Conservation (phyloP, 106 monocot genomes). For the Cymbidium sinense region DNA sequence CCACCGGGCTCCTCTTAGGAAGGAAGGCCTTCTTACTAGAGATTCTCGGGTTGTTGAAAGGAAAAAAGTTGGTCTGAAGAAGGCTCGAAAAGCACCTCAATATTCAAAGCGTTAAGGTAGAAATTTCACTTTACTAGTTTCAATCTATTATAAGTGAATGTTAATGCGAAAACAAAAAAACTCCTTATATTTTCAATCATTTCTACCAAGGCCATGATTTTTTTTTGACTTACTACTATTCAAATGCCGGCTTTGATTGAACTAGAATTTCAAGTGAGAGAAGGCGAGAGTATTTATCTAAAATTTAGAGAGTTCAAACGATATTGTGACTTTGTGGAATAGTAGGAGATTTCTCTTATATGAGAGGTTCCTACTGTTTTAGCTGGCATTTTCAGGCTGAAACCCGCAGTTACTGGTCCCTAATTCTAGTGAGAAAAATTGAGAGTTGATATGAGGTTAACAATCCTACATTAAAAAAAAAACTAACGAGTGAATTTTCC, state of each 20-base stretch:
- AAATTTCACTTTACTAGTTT: neutral
- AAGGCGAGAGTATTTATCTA: no score
- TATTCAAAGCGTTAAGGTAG: constrained; percentile 80
- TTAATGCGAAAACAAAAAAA: neutral
- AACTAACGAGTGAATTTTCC: no score
- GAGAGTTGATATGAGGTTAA: no score
- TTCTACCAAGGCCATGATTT: neutral
- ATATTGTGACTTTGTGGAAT: neutral
- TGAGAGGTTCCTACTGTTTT: neutral
- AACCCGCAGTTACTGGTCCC: no score
- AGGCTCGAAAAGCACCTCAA: constrained; percentile 87
- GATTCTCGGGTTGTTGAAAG: constrained; percentile 90
- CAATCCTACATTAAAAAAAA: no score
- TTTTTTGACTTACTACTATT: no score
- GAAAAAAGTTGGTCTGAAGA: constrained; percentile 93
- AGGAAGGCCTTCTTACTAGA: constrained; percentile 84
- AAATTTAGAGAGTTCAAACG: no score
- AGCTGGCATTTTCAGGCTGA: no score
- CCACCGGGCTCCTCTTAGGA: constrained; percentile 55
- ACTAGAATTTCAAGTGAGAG: no score
- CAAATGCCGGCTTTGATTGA: no score
- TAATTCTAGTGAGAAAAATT: no score
- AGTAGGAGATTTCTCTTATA: neutral
- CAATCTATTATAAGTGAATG: neutral
- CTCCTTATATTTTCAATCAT: neutral